Base-by-base conservation (phyloP, 1,139 yeast species). In the Yamadazyma kanchanaburiensis region DNA sequence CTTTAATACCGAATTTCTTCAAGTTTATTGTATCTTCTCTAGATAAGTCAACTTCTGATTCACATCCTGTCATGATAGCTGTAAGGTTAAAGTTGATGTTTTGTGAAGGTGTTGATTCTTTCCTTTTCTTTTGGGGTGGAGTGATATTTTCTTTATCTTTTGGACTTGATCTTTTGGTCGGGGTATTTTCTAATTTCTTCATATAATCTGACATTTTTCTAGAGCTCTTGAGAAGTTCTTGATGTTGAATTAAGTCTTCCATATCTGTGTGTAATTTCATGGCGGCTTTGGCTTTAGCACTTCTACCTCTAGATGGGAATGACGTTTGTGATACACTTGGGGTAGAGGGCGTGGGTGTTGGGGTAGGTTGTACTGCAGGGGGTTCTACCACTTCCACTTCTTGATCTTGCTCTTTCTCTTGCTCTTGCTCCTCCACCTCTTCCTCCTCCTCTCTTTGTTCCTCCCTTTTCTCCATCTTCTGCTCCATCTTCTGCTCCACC, bases 281-380 rank as follows among this genome's bases (percentile, higher is more conserved):
- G 0, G 80, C 78, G 0, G 94, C 94, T 43, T 74, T 74, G 27
- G 71, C 69, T 23, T 81, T 79, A 1, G 94, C 94, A 13, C 77
- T 59, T 28, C 74, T 49, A 5, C 70, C 63, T 7, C 37, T 28
- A 14, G 29, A 21, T 4, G 24, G n/a, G n/a, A n/a, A n/a, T n/a
- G n/a, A n/a, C n/a, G n/a, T n/a, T n/a, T n/a, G n/a, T 7, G 20
- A 18, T 8, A 18, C 20, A 7, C 9, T 18, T 18, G 20, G 21
- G 6, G 6, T 7, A 11, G 12, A 19, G 15, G 16, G 7, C 20
- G 10, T 8, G 7, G 20, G 20, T 8, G 10, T 28, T 10, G 38
- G 35, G 7, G 32, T 23, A 19, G 26, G 8, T 20, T 10, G 5
- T 21, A 22, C 6, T 5, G 12, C 13, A 12, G 20, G 7, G 4